A percentile compares a stretch with the other conserved stretches of the same genome.
Conservation (phyloP, 1,139 yeast genomes). For the Suhomyces atakaporum region DNA sequence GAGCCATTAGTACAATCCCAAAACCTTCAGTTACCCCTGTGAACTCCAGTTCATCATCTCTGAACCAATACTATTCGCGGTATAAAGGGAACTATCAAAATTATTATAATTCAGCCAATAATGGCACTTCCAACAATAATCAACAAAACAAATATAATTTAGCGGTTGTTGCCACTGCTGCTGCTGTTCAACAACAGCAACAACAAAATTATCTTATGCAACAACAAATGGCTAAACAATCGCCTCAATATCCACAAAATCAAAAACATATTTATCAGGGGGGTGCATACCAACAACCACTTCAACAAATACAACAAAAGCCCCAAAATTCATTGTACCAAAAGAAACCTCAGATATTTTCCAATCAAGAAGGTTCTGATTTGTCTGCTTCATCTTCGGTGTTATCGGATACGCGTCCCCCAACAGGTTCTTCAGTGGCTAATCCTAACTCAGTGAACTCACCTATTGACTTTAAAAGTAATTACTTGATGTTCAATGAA, state of each 20-base stretch:
- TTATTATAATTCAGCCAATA: conserved; percentile 9
- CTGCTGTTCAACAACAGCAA: conserved; percentile 25
- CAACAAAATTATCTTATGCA: conserved; percentile 19
- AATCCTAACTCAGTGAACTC: conserved; percentile 4
- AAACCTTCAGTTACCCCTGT: conserved; percentile 11
- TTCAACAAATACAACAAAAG: conserved; percentile 14
- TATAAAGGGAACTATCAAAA: conserved; percentile 11
- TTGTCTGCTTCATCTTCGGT: conserved; percentile 9
- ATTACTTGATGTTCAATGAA: conserved; percentile 23
- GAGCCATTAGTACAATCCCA: conserved; percentile 14
- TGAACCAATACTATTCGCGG: conserved; percentile 7
- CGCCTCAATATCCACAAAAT: conserved; percentile 9
- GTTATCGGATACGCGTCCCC: conserved; percentile 11
- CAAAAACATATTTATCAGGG: conserved; percentile 18
- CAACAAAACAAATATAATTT: conserved; percentile 29
- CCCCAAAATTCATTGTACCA: conserved; percentile 6
- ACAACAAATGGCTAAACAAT: conserved; percentile 13
- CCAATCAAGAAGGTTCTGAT: conserved; percentile 7
- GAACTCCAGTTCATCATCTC: conserved; percentile 10
- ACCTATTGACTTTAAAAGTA: conserved; percentile 17
- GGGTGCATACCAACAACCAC: conserved; percentile 16
- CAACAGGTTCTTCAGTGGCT: conserved; percentile 1
- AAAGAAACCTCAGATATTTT: conserved; percentile 11
- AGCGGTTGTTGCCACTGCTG: conserved; percentile 36
- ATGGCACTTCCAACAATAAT: conserved; percentile 7